These are phyloP conservation scores for Candida rishiriensis DNA, from an alignment of 805 yeast genomes.

Conservation along the genomic window DNA sequence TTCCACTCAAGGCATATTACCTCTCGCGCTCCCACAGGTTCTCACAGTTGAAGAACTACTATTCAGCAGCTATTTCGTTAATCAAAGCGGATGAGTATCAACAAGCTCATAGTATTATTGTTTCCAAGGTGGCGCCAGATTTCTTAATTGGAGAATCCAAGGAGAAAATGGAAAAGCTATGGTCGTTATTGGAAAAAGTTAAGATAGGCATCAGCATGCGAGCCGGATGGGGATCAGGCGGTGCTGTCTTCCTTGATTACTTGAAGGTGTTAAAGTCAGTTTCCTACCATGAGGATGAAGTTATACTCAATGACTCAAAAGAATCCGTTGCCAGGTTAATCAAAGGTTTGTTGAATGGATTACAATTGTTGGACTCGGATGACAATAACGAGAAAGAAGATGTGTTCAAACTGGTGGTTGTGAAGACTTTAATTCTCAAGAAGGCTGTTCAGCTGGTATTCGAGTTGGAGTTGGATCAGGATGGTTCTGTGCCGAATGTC, in stretches of 20 bases:
- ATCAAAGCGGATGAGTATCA: constrained; percentile 55
- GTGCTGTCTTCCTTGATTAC: constrained; percentile 53
- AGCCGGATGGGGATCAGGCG: constrained; percentile 51
- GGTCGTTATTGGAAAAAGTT: constrained; percentile 42
- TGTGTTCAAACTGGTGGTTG: constrained; percentile 39
- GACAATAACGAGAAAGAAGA: constrained; percentile 17
- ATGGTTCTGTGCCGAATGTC: constrained; percentile 12
- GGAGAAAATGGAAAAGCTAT: constrained; percentile 25
- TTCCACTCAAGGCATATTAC: constrained; percentile 46
- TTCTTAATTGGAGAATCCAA: constrained; percentile 48
- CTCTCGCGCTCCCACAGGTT: constrained; percentile 60
- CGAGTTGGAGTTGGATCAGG: constrained; percentile 23
- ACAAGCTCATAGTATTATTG: constrained; percentile 59
- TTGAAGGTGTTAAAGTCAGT: constrained; percentile 27
- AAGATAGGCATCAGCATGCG: constrained; percentile 14
- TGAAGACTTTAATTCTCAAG: constrained; percentile 50
- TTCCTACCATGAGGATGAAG: constrained; percentile 7
- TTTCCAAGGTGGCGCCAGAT: constrained; percentile 65
- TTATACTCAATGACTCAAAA: constrained; percentile 7
- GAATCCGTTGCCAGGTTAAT: constrained; percentile 36
- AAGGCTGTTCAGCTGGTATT: constrained; percentile 40
- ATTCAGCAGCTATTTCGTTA: constrained; percentile 57
- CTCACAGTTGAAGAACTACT: constrained; percentile 43
- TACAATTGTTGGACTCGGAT: constrained; percentile 33
- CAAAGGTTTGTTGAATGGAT: constrained; percentile 24